These are phyloP conservation scores for Blastobotrys ciferrii DNA, from an alignment of 1,139 yeast species.

Conservation along the genomic window DNA sequence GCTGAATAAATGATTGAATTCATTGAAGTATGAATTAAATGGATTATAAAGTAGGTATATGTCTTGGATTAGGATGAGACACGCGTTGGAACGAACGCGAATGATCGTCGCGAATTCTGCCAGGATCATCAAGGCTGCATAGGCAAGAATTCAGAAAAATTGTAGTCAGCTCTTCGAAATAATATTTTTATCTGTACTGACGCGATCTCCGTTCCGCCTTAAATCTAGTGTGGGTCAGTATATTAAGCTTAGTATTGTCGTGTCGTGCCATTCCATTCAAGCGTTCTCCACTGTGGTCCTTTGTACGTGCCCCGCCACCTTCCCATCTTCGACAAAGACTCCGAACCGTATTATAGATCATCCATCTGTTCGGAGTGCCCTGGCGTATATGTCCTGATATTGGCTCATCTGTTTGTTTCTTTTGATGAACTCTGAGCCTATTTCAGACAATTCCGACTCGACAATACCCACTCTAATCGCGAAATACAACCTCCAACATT, in stretches of 20 bases:
- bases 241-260: not conserved
- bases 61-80: no score
- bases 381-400: no score
- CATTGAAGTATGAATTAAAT: no score
- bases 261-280: no score
- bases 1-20: no score
- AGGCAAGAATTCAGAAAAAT: not conserved
- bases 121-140: not conserved
- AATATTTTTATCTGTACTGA: not conserved
- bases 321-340: not conserved
- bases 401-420: not conserved
- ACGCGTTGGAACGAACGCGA: not conserved
- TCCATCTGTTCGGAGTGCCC: no score
- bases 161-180: not conserved
- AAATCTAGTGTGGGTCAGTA: not conserved
- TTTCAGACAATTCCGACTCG: not conserved
- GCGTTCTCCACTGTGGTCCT: no score
- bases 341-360: no score
- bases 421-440: not conserved
- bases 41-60: no score
- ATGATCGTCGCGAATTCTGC: not conserved
- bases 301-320: no score
- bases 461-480: conserved; percentile 1
- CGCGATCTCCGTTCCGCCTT: not conserved
- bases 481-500: conserved; percentile 1